These are phyloP conservation scores for Lycium ferocissimum DNA, from an alignment of 257 asterid species.

Conservation along the genomic window DNA sequence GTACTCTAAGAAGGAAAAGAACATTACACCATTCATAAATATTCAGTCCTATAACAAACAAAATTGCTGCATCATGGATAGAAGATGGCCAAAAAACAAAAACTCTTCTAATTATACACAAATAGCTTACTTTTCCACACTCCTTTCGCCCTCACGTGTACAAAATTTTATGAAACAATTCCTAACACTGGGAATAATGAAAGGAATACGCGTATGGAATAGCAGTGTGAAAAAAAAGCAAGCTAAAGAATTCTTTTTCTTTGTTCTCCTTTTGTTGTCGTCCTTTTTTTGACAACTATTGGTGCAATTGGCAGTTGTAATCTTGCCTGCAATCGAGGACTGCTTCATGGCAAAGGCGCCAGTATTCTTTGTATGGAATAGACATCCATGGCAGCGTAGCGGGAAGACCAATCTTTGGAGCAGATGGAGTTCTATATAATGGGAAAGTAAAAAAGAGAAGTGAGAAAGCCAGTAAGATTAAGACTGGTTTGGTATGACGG, in stretches of 20 bases:
- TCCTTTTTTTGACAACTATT: slow-evolving; percentile 1
- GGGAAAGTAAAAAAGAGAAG: neutral
- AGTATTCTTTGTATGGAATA: slow-evolving; percentile 74
- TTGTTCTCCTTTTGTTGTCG: neutral
- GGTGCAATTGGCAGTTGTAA: slow-evolving; percentile 34
- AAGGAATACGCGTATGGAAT: slow-evolving; percentile 16
- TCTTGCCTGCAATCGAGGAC: slow-evolving; percentile 59
- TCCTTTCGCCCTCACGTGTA: neutral
- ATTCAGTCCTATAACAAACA: slow-evolving; percentile 19
- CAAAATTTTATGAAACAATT: slow-evolving; percentile 27
- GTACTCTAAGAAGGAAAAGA: neutral
- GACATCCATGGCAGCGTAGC: slow-evolving; percentile 74
- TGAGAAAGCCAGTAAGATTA: slow-evolving; percentile 17
- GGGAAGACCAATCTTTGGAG: slow-evolving; percentile 54
- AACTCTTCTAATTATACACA: slow-evolving; percentile 25
- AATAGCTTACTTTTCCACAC: neutral
- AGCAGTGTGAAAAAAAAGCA: slow-evolving; percentile 11
- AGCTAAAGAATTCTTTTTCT: neutral
- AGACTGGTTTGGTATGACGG: neutral
- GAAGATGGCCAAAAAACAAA: neutral
- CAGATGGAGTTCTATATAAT: slow-evolving; percentile 51
- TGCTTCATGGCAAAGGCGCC: slow-evolving; percentile 72
- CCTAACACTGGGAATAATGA: slow-evolving; percentile 13
- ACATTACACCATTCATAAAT: slow-evolving; percentile 13
- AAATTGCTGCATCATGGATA: slow-evolving; percentile 28